Evolutionary conservation across 192 early-diverging fungal genomes (phyloP).

Genomic region (Coemansia sp.): DNA sequence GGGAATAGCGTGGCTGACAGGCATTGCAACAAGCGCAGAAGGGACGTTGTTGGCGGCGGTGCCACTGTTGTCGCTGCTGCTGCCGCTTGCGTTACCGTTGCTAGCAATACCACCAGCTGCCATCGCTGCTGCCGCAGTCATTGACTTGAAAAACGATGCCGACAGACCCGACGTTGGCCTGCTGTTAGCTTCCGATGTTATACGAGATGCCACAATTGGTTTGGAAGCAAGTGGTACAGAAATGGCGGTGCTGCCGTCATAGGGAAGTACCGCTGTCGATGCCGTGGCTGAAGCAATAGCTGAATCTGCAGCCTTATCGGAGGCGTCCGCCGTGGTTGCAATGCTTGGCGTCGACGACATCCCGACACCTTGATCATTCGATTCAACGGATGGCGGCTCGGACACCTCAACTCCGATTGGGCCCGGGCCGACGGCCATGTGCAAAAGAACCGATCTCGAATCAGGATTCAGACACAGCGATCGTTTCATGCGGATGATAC

Average conservation of each 20-base stretch:
- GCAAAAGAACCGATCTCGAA: conserved; percentile 31
- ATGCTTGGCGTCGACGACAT: conserved; percentile 2
- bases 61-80: neutral
- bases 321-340: neutral
- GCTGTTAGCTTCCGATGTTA: neutral
- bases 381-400: neutral
- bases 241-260: neutral
- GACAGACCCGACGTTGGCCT: conserved; percentile 17
- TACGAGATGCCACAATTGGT: neutral
- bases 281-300: conserved; percentile 3
- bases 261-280: neutral
- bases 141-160: conserved; percentile 20
- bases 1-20: conserved; percentile 22
- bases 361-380: neutral
- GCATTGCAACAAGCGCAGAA: neutral
- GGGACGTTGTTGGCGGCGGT: neutral
- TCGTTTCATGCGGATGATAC: conserved; percentile 35
- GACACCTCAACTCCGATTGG: conserved; percentile 17
- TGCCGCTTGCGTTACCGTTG: too few relatives aligned
- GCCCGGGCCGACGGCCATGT: conserved; percentile 39
- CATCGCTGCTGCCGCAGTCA: neutral
- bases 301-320: conserved; percentile 1
- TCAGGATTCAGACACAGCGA: conserved; percentile 48
- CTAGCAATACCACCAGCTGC: neutral
- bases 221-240: conserved; percentile 1